These are phyloP conservation scores for Termitomyces sp. DNA, from an alignment of 768 basidiomycete species.

Conservation along the genomic window DNA sequence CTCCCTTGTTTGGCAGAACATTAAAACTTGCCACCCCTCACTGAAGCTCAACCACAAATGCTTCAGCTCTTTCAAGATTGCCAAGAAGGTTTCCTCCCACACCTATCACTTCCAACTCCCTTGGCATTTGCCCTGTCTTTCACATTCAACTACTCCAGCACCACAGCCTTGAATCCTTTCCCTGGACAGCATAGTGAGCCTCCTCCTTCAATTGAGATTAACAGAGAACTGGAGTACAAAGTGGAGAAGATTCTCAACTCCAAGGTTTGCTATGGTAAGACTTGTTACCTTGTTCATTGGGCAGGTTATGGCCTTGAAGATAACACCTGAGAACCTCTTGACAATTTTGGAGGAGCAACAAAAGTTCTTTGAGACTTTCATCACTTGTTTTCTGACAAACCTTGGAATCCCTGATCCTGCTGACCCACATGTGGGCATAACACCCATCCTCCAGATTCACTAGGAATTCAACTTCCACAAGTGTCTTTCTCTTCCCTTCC, in stretches of 20 bases:
- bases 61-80: background rate
- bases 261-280: background rate
- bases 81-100: background rate
- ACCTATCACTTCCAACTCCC: background rate
- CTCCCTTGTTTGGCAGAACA: background rate
- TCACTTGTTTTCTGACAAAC: background rate
- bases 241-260: background rate
- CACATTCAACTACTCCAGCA: background rate
- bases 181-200: too few relatives aligned
- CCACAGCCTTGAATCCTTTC: background rate
- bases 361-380: background rate
- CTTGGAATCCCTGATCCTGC: background rate
- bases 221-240: background rate
- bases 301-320: background rate
- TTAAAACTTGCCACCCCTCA: background rate
- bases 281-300: background rate
- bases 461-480: background rate
- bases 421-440: background rate
- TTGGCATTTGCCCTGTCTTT: background rate
- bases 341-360: background rate
- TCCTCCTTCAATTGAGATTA: background rate
- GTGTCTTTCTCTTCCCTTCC: conserved; percentile 38
- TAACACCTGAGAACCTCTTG: background rate
- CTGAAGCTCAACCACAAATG: background rate
- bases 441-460: background rate